A percentile compares a stretch with the other conserved stretches of the same genome.
Conservation (phyloP, 1,284 basidiomycete species). For the Ustilago lituana region DNA sequence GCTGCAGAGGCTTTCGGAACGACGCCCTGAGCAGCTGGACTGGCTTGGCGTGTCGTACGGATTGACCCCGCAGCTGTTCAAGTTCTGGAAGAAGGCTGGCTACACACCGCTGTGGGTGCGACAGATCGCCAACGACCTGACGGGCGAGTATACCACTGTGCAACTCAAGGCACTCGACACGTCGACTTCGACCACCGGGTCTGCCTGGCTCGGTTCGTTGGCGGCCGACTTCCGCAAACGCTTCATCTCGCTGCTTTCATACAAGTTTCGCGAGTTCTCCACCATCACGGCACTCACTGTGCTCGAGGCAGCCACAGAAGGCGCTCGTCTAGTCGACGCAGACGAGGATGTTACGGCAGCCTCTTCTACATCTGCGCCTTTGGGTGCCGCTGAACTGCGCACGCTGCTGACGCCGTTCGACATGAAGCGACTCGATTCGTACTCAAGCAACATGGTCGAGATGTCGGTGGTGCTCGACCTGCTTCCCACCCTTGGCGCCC, state of each 20-base stretch:
- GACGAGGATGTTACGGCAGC: slow-evolving; percentile 16
- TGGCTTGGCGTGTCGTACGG: slow-evolving; percentile 98
- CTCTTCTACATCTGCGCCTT: slow-evolving; percentile 14
- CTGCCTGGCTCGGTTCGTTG: slow-evolving; percentile 87
- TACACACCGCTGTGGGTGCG: slow-evolving; percentile 92
- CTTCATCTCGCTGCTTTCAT: slow-evolving; percentile 88
- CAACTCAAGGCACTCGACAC: slow-evolving; percentile 76
- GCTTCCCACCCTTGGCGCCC: slow-evolving; percentile 78
- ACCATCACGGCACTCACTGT: slow-evolving; percentile 86
- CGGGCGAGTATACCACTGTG: slow-evolving; percentile 94
- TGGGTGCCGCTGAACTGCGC: slow-evolving; percentile 76
- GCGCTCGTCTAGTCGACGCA: slow-evolving; percentile 67
- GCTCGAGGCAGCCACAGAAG: slow-evolving; percentile 82
- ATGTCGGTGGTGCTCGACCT: slow-evolving; percentile 95
- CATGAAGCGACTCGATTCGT: slow-evolving; percentile 92
- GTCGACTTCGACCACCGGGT: slow-evolving; percentile 68
- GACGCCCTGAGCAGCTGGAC: slow-evolving; percentile 88
- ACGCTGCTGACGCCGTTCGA: slow-evolving; percentile 88
- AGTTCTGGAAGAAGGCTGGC: slow-evolving; percentile 96
- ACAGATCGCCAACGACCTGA: slow-evolving; percentile 92
- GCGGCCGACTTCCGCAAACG: slow-evolving; percentile 91
- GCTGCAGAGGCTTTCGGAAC: slow-evolving; percentile 87
- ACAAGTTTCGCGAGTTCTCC: slow-evolving; percentile 92
- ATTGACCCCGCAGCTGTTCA: slow-evolving; percentile 84
- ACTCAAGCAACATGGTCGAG: slow-evolving; percentile 94